Evolutionary conservation across 345 rosid species (phyloP).

Genomic region (Trapa bicornis): DNA sequence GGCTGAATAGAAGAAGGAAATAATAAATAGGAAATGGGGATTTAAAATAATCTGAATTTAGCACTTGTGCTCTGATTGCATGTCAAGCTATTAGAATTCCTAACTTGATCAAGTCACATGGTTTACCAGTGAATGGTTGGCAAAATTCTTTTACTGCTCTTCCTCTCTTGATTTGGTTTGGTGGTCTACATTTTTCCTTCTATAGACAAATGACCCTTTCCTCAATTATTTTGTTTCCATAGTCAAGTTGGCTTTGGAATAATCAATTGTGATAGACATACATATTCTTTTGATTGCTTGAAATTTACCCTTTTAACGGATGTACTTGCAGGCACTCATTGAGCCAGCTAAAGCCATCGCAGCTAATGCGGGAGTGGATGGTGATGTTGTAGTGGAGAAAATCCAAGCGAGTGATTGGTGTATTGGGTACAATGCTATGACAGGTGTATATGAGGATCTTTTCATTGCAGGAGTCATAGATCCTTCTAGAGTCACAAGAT

Average conservation of each 20-base stretch:
- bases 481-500: slow-evolving; percentile 66
- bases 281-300: no score
- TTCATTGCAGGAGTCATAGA: slow-evolving; percentile 55
- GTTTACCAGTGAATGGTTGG: slow-evolving; percentile 12
- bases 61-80: no score
- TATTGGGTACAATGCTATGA: slow-evolving; percentile 76
- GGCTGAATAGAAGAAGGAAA: slow-evolving; percentile 75
- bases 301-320: slow-evolving; percentile 1
- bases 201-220: no score
- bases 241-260: no score
- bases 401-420: slow-evolving; percentile 42
- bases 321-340: slow-evolving; percentile 46
- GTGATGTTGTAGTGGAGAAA: slow-evolving; percentile 61
- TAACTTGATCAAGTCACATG: no score
- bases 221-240: no score
- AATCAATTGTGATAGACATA: no score
- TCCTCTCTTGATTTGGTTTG: background rate
- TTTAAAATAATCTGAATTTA: no score
- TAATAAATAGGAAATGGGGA: slow-evolving; percentile 13
- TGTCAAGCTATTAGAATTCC: no score
- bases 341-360: slow-evolving; percentile 77
- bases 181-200: no score
- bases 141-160: background rate
- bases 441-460: slow-evolving; percentile 62
- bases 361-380: slow-evolving; percentile 68